Percentiles rank a stretch among this genome's conserved stretches.
Conservation (phyloP, 352 stramenopile species). For the Phytophthora syringae region DNA sequence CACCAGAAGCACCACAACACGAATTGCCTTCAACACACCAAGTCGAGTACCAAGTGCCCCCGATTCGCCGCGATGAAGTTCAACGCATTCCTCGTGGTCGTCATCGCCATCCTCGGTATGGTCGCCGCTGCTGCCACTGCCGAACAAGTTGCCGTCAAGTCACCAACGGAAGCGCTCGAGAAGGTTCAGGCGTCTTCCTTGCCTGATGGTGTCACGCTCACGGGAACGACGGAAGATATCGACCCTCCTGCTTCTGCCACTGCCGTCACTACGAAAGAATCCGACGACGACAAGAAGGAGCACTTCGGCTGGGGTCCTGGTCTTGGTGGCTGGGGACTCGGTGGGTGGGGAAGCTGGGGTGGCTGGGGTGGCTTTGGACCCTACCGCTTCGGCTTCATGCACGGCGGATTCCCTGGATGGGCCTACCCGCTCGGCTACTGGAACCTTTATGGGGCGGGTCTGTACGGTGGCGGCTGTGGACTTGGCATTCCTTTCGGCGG, state of each 20-base stretch:
- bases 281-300: not conserved
- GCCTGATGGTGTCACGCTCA: conserved; percentile 14
- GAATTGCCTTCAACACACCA: conserved; percentile 5
- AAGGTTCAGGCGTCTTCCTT: conserved; percentile 2
- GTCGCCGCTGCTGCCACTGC: not conserved
- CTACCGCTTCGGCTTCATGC: conserved; percentile 72
- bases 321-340: conserved; percentile 6
- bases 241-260: not conserved
- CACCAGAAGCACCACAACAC: no score
- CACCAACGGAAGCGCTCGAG: conserved; percentile 11
- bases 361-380: conserved; percentile 62
- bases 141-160: conserved; percentile 19
- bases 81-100: conserved; percentile 18
- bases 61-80: conserved; percentile 16
- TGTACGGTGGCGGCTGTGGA: conserved; percentile 19
- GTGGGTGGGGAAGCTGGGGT: conserved; percentile 9
- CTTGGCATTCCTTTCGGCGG: conserved; percentile 20
- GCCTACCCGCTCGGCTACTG: conserved; percentile 47
- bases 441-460: conserved; percentile 28
- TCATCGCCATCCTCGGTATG: conserved; percentile 5
- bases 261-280: not conserved
- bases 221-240: not conserved
- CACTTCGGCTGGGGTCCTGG: not conserved
- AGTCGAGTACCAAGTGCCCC: conserved; percentile 8
- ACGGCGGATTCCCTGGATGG: conserved; percentile 28